A percentile compares a stretch with the other conserved stretches of the same genome.
phyloP scores from a whole-genome alignment of 495 filamentous ascomycete genomes.

The Alectoria sarmentosa region DNA sequence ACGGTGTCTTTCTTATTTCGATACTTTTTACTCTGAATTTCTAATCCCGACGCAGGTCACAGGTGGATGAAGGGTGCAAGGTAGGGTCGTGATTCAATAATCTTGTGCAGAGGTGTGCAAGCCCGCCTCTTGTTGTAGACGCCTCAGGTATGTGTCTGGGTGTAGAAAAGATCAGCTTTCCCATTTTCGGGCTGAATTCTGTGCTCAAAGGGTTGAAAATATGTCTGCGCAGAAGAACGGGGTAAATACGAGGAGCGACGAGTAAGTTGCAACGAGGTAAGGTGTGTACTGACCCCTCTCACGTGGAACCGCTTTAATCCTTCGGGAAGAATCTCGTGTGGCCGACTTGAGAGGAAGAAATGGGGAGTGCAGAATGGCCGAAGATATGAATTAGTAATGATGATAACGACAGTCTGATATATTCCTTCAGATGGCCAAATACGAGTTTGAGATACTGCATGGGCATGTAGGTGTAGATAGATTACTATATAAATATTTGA shows the following conservation, averaged over 20 bases:
- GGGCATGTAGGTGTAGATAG: background rate
- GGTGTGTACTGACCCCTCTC: background rate
- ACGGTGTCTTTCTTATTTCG: slow-evolving; percentile 8
- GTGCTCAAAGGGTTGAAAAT: background rate
- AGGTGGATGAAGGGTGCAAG: slow-evolving; percentile 8
- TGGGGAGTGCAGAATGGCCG: background rate
- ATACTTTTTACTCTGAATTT: slow-evolving; percentile 4
- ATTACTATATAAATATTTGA: background rate
- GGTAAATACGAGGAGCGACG: background rate
- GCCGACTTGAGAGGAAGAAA: background rate
- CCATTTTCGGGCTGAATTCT: background rate
- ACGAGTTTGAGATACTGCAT: background rate
- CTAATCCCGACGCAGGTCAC: background rate
- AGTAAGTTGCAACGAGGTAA: background rate
- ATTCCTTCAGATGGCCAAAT: background rate
- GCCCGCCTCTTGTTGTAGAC: background rate
- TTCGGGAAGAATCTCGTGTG: background rate
- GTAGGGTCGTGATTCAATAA: background rate
- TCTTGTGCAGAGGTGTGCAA: background rate
- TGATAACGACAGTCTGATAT: slow-evolving; percentile 4
- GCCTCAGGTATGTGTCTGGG: slow-evolving; percentile 7
- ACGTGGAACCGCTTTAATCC: background rate
- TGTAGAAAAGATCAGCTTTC: slow-evolving; percentile 13
- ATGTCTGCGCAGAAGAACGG: background rate
- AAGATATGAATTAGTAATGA: slow-evolving; percentile 6